Evolutionary conservation across 2,329 filamentous ascomycete genomes (phyloP).

Genomic region (Sordariomycetes sp.): DNA sequence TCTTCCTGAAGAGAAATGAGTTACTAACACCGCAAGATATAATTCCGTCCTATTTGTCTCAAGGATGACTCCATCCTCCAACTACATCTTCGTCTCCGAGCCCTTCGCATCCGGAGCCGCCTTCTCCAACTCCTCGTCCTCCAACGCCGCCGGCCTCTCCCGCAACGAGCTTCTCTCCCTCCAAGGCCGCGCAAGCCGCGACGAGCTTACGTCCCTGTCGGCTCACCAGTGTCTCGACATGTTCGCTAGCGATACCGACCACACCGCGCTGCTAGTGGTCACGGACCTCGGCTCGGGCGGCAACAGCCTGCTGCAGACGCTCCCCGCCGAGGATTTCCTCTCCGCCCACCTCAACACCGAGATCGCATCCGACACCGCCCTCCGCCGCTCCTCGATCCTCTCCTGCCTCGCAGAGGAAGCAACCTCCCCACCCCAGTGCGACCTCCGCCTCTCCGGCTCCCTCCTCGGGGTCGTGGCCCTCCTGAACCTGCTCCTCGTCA

Average conservation of each 20-base stretch:
- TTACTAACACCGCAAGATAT: conserved; percentile 24
- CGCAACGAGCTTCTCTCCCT: conserved; percentile 21
- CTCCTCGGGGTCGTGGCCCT: conserved; percentile 31
- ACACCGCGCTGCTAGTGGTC: conserved; percentile 22
- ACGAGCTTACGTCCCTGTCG: conserved; percentile 19
- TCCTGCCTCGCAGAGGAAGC: conserved; percentile 21
- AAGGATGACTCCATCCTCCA: conserved; percentile 18
- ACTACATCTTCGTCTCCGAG: conserved; percentile 22
- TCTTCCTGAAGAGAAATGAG: background rate
- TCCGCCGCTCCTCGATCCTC: conserved; percentile 9
- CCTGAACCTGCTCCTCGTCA: conserved; percentile 26
- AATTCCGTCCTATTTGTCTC: conserved; percentile 38
- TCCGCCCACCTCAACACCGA: background rate
- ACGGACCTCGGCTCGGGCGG: conserved; percentile 4
- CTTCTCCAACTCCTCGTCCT: conserved; percentile 22
- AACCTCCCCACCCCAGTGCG: conserved; percentile 18
- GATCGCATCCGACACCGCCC: background rate
- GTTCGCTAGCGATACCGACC: conserved; percentile 19
- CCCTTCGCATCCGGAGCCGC: conserved; percentile 23
- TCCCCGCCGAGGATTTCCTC: conserved; percentile 14
- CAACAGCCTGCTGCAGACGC: conserved; percentile 22
- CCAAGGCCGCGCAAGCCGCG: conserved; percentile 19
- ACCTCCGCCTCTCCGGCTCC: conserved; percentile 29
- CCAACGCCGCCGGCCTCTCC: conserved; percentile 22
- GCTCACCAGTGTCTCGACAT: conserved; percentile 17